Evolutionary conservation across 2,329 filamentous ascomycete species (phyloP).

Genomic region (Botrytis aclada): DNA sequence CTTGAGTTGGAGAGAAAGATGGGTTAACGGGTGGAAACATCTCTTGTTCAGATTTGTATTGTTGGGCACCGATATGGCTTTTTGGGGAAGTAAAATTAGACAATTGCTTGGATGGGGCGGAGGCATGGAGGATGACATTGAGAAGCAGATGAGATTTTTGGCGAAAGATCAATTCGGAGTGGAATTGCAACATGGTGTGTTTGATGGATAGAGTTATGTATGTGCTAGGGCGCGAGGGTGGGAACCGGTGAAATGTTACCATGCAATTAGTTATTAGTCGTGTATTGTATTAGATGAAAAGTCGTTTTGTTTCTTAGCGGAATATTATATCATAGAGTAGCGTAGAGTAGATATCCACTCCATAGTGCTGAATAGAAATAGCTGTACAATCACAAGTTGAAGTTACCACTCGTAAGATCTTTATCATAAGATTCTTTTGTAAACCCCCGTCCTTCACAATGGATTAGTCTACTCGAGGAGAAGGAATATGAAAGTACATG

Average conservation of each 20-base stretch:
- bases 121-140: conserved; percentile 93
- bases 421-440: no score
- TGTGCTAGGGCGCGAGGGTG: not conserved
- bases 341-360: not conserved
- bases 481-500: no score
- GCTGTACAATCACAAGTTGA: not conserved
- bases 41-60: conserved; percentile 78
- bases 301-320: not conserved
- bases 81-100: conserved; percentile 74
- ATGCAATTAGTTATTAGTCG: not conserved
- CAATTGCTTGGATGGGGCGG: conserved; percentile 74
- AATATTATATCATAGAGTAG: not conserved
- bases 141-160: conserved; percentile 80
- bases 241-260: not conserved
- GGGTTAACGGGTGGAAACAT: conserved; percentile 71
- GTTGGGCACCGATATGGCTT: conserved; percentile 72
- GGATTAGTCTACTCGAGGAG: no score
- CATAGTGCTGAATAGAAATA: not conserved
- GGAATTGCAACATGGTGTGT: conserved; percentile 82
- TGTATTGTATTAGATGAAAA: not conserved
- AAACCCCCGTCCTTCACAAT: no score
- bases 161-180: conserved; percentile 83
- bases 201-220: conserved; percentile 63
- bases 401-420: not conserved
- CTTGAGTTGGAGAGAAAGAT: conserved; percentile 58